Percentiles rank a stretch among this genome's conserved stretches.
Conservation (phyloP, 2,329 filamentous ascomycete species). For the Trichoderma asperellum region DNA sequence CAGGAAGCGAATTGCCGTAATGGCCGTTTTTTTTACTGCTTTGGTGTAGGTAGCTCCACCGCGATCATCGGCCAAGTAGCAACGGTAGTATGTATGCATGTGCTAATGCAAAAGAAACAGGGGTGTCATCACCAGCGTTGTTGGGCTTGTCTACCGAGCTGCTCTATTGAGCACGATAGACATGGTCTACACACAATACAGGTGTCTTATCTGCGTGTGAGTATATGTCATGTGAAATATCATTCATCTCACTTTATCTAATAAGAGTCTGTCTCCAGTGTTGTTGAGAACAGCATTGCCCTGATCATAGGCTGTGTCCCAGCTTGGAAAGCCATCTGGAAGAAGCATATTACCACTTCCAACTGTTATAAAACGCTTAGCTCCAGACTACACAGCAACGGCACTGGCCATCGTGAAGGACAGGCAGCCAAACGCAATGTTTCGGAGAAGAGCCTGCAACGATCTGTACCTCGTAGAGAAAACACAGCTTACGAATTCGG, state of each 20-base stretch:
- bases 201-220: slow-evolving; percentile 19
- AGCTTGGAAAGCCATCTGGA: slow-evolving; percentile 25
- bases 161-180: background rate
- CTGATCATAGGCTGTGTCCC: slow-evolving; percentile 32
- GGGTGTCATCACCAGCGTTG: slow-evolving; percentile 15
- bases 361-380: background rate
- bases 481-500: background rate
- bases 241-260: background rate
- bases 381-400: background rate
- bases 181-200: background rate
- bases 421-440: background rate
- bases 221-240: background rate
- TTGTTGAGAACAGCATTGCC: slow-evolving; percentile 31
- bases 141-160: background rate
- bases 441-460: background rate
- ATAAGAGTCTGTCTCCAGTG: slow-evolving; percentile 6
- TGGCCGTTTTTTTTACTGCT: slow-evolving; percentile 30
- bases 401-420: background rate
- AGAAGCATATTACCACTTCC: background rate
- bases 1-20: slow-evolving; percentile 24
- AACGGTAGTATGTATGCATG: too few relatives aligned
- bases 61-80: background rate
- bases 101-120: background rate
- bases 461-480: background rate
- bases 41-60: slow-evolving; percentile 19